A percentile compares a stretch with the other conserved stretches of the same genome.
These are phyloP conservation scores for Arthrobotrys musiformis DNA, from an alignment of 2,329 filamentous ascomycete species.

Conservation along the genomic window DNA sequence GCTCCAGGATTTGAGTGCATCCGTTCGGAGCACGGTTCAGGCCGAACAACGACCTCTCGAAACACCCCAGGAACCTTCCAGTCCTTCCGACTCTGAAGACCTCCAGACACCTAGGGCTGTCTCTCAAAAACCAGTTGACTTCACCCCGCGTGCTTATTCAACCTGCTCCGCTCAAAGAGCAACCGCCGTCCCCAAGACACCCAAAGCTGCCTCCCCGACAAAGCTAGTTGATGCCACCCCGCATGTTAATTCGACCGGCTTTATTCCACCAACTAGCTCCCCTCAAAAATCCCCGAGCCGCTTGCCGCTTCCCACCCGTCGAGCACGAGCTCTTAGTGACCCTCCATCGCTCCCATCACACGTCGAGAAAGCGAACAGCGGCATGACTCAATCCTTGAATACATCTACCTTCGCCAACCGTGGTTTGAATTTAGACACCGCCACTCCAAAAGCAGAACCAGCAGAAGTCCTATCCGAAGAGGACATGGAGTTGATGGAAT, in stretches of 20 bases:
- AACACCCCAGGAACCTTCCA: neutral
- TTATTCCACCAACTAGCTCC: no score
- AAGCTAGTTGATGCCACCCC: neutral
- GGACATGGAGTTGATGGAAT: conserved; percentile 26
- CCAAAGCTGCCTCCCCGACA: neutral
- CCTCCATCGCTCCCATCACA: conserved; percentile 20
- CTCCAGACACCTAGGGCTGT: neutral
- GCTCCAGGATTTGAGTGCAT: conserved; percentile 16
- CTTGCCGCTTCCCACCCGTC: neutral
- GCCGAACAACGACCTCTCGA: neutral
- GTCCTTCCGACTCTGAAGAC: conserved; percentile 7
- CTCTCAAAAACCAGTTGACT: neutral
- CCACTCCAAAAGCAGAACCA: conserved; percentile 9
- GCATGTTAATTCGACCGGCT: neutral
- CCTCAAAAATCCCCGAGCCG: neutral
- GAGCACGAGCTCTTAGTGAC: conserved; percentile 6
- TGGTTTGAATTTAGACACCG: neutral
- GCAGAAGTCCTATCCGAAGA: conserved; percentile 12
- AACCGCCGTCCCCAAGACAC: neutral
- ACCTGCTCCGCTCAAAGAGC: neutral
- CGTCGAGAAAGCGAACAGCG: neutral
- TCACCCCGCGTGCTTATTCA: neutral
- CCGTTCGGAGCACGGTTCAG: neutral
- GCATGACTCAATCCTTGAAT: neutral
- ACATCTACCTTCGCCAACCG: neutral